Conservation (phyloP, 805 yeast genomes). For the Yamadazyma tumulicola region DNA sequence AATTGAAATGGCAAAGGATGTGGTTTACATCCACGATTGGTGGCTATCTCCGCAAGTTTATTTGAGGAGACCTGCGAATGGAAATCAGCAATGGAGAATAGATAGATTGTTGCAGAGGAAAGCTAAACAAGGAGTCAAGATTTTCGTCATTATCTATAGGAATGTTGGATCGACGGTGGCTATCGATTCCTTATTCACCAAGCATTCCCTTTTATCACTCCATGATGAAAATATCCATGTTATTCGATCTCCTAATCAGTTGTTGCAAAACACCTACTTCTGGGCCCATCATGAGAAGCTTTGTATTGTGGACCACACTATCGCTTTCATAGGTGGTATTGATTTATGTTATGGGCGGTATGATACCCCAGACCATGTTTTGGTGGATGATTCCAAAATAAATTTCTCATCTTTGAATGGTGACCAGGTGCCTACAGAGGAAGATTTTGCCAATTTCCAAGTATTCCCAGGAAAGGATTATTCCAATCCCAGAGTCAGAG, state of each 20-base stretch:
- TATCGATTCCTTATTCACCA: conserved; percentile 91
- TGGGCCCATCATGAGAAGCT: conserved; percentile 99
- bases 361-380: conserved; percentile 94
- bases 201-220: conserved; percentile 82
- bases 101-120: conserved; percentile 84
- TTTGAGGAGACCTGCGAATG: conserved; percentile 89
- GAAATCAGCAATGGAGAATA: conserved; percentile 89
- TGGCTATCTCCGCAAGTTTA: conserved; percentile 96
- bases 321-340: conserved; percentile 92
- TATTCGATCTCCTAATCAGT: conserved; percentile 92
- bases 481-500: conserved; percentile 91
- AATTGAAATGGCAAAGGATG: conserved; percentile 88
- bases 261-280: conserved; percentile 86
- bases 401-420: conserved; percentile 29
- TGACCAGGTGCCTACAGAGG: conserved; percentile 29
- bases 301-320: conserved; percentile 78
- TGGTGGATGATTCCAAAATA: conserved; percentile 65
- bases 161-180: conserved; percentile 92
- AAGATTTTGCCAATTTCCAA: conserved; percentile 50
- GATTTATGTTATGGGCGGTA: conserved; percentile 94
- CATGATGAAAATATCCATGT: conserved; percentile 82
- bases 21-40: conserved; percentile 95
- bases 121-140: conserved; percentile 93
- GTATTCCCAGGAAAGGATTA: conserved; percentile 96
- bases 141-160: conserved; percentile 86